phyloP scores from a whole-genome alignment of 805 yeast species.

The Sugiyamaella lignohabitans region DNA sequence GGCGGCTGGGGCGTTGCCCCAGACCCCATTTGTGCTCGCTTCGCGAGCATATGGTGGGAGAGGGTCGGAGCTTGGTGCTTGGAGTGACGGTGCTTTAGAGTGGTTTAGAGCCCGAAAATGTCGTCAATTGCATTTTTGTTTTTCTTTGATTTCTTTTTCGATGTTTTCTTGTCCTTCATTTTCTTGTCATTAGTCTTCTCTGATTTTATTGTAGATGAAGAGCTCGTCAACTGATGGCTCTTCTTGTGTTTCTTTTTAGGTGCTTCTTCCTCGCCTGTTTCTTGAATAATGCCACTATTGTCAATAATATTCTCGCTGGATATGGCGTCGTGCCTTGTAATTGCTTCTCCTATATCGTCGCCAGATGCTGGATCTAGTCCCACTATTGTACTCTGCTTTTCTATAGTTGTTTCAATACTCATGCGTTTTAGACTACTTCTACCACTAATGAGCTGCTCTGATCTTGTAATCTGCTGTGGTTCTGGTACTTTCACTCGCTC shows the following conservation, averaged over 20 bases:
- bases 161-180: background rate
- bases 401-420: too few relatives aligned
- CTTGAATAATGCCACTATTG: too few relatives aligned
- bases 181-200: background rate
- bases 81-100: too few relatives aligned
- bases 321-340: too few relatives aligned
- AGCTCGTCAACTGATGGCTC: background rate
- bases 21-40: too few relatives aligned
- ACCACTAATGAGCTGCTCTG: too few relatives aligned
- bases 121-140: constrained; percentile 60
- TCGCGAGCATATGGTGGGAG: too few relatives aligned
- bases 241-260: background rate
- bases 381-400: background rate
- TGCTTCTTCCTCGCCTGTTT: background rate
- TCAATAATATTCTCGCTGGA: too few relatives aligned
- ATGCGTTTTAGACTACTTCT: too few relatives aligned
- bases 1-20: too few relatives aligned
- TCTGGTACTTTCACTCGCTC: background rate
- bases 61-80: too few relatives aligned
- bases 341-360: constrained; percentile 8
- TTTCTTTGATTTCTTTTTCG: constrained; percentile 41
- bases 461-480: background rate
- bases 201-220: too few relatives aligned
- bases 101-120: constrained; percentile 41
- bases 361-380: constrained; percentile 2